phyloP scores from a whole-genome alignment of 1,284 basidiomycete genomes.

The Fomitopsis betulina region DNA sequence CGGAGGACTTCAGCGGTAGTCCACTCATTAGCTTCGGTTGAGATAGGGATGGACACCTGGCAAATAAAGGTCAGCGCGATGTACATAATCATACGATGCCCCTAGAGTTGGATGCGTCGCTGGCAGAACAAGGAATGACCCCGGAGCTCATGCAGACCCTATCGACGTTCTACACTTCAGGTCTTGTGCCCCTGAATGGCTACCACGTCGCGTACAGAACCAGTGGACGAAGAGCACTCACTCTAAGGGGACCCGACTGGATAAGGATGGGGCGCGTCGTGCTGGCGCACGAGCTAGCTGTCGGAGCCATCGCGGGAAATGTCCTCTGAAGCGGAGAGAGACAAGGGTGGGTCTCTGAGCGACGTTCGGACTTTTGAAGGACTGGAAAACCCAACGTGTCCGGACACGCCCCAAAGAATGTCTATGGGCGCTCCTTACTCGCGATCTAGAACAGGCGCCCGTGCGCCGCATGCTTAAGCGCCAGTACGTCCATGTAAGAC shows the following conservation, averaged over 20 bases:
- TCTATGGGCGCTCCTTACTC: neutral
- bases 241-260: conserved; percentile 59
- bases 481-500: too few species aligned
- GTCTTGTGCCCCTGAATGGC: neutral
- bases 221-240: conserved; percentile 29
- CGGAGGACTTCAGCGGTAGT: conserved; percentile 83
- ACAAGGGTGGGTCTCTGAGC: conserved; percentile 1
- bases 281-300: conserved; percentile 16
- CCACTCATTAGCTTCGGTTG: conserved; percentile 77
- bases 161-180: neutral
- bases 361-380: neutral
- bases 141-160: neutral
- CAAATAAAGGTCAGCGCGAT: conserved; percentile 9
- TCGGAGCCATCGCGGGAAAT: conserved; percentile 24
- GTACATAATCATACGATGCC: conserved; percentile 2
- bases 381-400: neutral
- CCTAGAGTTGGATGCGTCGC: neutral
- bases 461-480: too few species aligned
- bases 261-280: conserved; percentile 63
- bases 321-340: conserved; percentile 20
- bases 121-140: neutral
- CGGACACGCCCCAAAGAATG: neutral
- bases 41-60: conserved; percentile 81
- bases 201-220: neutral
- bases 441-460: neutral